These are phyloP conservation scores for Geotrichum aggregatum DNA, from an alignment of 1,139 yeast species.

Conservation along the genomic window DNA sequence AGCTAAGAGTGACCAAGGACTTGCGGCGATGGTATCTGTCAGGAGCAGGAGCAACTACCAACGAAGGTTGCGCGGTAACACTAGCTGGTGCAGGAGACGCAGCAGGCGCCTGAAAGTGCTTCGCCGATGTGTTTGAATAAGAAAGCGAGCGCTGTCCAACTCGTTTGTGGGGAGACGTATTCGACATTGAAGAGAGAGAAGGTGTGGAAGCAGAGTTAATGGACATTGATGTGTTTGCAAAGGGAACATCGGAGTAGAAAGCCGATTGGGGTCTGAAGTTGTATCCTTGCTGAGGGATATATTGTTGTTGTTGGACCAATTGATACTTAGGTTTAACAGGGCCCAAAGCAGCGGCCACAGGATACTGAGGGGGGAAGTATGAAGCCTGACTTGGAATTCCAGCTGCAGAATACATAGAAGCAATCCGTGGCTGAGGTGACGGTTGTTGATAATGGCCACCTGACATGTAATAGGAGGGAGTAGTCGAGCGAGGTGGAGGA, in stretches of 20 bases:
- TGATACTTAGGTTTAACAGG: background rate
- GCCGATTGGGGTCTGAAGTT: slow-evolving; percentile 11
- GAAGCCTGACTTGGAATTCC: background rate
- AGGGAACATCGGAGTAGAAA: slow-evolving; percentile 4
- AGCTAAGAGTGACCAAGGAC: slow-evolving; percentile 22
- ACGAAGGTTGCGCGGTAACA: slow-evolving; percentile 15
- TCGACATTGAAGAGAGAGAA: slow-evolving; percentile 12
- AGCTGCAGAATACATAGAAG: slow-evolving; percentile 3
- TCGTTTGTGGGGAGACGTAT: background rate
- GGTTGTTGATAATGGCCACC: slow-evolving; percentile 1
- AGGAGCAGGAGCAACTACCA: slow-evolving; percentile 26
- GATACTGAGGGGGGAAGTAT: background rate
- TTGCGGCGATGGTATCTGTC: slow-evolving; percentile 35
- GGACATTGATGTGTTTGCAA: slow-evolving; percentile 11
- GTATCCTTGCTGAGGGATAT: background rate
- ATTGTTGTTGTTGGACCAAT: background rate
- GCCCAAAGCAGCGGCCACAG: background rate
- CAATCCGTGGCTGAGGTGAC: background rate
- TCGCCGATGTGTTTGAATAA: slow-evolving; percentile 12
- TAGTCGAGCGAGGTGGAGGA: slow-evolving; percentile 11
- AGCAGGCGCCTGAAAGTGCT: slow-evolving; percentile 10
- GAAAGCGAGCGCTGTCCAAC: slow-evolving; percentile 18
- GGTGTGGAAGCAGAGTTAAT: slow-evolving; percentile 13
- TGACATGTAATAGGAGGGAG: slow-evolving; percentile 9
- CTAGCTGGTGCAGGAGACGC: background rate